Evolutionary conservation across 2,329 filamentous ascomycete genomes (phyloP), one percentile per base, ranked within the genome.

Genomic region (Penicillium sp.): DNA sequence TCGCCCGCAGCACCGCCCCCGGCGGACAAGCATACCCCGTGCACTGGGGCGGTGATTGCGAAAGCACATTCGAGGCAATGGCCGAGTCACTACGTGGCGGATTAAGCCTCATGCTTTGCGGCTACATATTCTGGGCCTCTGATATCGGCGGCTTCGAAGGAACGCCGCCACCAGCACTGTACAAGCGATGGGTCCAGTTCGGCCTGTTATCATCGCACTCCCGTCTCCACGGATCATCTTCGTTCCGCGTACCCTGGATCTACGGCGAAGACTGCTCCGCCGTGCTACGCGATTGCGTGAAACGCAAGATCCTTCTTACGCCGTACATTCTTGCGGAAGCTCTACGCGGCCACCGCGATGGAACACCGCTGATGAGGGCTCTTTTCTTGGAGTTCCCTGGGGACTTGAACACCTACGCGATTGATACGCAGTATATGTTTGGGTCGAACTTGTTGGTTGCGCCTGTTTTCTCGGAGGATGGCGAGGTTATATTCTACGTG

Each of bases 111-210:
- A 86, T 87, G 15, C 78, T 91, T 1, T 86, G 84, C 49, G 88
- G 88, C 2, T 90, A 87, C 73, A 84, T 85, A 13, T 90, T 87
- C 76, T 91, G 88, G 88, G 87, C 86, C 37, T 87, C 86, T 65
- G 89, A 91, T 70, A 91, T 91, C 67, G 88, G 89, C 53, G 89
- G 88, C 0, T 91, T 92, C 68, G 89, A 92, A 71, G 89, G 89
- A 2, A 84, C 78, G 4, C 89, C 89, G 3, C 83, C 82, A 2
- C 87, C 86, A 0, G 88, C 86, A 79, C 85, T 92, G 68, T 92
- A 92, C 77, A 92, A 91, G 78, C 86, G 89, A 53, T 92, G 89
- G 89, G 88, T 91, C 6, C 88, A 88, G n/a, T 91, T 91, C 74
- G 89, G 89, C 0, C 81, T 91, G 1, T 78, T 92, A 44, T 91